Evolutionary conservation across 768 basidiomycete genomes (phyloP).

Genomic region (Russula emetica): DNA sequence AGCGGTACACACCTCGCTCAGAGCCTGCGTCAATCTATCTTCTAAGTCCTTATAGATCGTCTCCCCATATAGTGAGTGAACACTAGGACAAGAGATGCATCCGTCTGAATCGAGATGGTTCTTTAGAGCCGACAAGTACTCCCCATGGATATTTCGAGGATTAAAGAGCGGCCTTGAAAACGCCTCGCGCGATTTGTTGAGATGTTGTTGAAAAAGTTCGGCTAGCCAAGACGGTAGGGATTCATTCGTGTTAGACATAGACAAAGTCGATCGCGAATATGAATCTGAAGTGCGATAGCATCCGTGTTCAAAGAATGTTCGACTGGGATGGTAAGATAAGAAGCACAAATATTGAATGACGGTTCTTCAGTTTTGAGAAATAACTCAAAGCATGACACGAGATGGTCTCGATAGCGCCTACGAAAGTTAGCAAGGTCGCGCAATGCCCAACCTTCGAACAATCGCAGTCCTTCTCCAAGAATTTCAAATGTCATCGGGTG

Average conservation of each 20-base stretch:
- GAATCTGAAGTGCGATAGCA: no score
- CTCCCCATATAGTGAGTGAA: not conserved
- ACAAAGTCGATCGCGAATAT: no score
- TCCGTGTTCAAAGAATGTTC: no score
- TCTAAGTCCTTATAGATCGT: not conserved
- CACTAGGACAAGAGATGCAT: not conserved
- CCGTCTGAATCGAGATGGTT: not conserved
- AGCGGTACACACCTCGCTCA: not conserved
- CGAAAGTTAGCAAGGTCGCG: not conserved
- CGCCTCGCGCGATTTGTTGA: not conserved
- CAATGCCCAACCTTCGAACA: not conserved
- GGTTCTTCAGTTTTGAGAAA: not conserved
- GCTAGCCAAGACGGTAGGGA: not conserved
- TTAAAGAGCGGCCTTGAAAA: not conserved
- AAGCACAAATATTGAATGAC: not conserved
- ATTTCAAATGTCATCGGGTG: not conserved
- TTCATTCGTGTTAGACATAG: not conserved
- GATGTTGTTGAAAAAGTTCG: not conserved
- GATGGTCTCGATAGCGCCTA: not conserved
- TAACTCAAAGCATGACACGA: not conserved
- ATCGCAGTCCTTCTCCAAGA: not conserved
- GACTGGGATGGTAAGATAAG: no score
- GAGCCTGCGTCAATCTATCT: not conserved
- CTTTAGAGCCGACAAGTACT: not conserved
- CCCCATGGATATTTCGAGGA: not conserved